Percentiles rank a stretch among this genome's conserved stretches.
Evolutionary conservation across 2,329 filamentous ascomycete genomes (phyloP).

Genomic region (Cytospora piceicola): DNA sequence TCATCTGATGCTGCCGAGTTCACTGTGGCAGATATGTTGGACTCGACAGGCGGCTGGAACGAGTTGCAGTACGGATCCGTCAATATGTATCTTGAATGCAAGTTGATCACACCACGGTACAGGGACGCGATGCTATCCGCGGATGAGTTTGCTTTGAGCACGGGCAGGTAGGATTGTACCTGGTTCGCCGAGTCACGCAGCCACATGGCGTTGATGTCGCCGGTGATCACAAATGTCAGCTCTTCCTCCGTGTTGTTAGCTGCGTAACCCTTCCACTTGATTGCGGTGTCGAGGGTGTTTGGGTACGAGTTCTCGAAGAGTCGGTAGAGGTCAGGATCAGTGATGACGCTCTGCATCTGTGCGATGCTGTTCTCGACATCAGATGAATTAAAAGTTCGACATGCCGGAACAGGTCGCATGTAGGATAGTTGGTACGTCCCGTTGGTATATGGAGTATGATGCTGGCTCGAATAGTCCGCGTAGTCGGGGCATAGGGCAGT

Average conservation of each 20-base stretch:
- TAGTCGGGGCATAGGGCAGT: slow-evolving; percentile 64
- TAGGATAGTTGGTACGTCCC: slow-evolving; percentile 77
- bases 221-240: slow-evolving; percentile 62
- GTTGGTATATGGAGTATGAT: slow-evolving; percentile 73
- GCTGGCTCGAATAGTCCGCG: slow-evolving; percentile 58
- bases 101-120: slow-evolving; percentile 75
- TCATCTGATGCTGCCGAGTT: slow-evolving; percentile 67
- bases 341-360: slow-evolving; percentile 68
- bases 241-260: slow-evolving; percentile 64
- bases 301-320: slow-evolving; percentile 75
- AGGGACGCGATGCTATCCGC: slow-evolving; percentile 66
- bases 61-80: slow-evolving; percentile 86
- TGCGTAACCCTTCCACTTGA: slow-evolving; percentile 68
- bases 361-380: slow-evolving; percentile 77
- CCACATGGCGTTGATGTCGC: slow-evolving; percentile 54
- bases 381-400: slow-evolving; percentile 79
- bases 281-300: slow-evolving; percentile 75
- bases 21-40: slow-evolving; percentile 60
- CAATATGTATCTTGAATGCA: slow-evolving; percentile 72
- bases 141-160: slow-evolving; percentile 57
- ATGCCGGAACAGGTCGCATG: slow-evolving; percentile 75
- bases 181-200: slow-evolving; percentile 60
- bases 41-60: slow-evolving; percentile 85
- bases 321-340: slow-evolving; percentile 75
- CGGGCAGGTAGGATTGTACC: slow-evolving; percentile 71